Evolutionary conservation across 1,284 basidiomycete genomes (phyloP).

Genomic region (Ceratobasidium sp.): DNA sequence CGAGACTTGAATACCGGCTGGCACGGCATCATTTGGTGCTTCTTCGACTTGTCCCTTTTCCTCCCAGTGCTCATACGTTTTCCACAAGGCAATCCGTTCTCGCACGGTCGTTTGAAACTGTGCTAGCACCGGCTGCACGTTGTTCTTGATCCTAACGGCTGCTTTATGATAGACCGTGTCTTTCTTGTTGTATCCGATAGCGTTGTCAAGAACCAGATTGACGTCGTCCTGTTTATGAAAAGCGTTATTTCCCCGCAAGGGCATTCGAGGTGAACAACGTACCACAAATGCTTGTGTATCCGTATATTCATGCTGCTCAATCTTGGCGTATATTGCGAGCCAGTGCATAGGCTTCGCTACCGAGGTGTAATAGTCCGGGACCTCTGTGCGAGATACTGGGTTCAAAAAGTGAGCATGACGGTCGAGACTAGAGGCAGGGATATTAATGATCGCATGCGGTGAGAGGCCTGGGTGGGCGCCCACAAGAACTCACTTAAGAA

Average conservation of each 20-base stretch:
- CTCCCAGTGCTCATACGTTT: neutral
- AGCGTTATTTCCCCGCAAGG: neutral
- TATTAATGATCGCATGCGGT: slow-evolving; percentile 23
- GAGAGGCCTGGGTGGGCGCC: neutral
- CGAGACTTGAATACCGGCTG: neutral
- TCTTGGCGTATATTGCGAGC: slow-evolving; percentile 81
- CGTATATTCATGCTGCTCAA: slow-evolving; percentile 84
- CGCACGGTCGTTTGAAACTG: slow-evolving; percentile 62
- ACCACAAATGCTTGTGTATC: slow-evolving; percentile 83
- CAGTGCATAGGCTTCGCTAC: slow-evolving; percentile 93
- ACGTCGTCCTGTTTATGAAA: slow-evolving; percentile 77
- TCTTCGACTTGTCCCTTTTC: slow-evolving; percentile 19
- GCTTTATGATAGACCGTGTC: slow-evolving; percentile 80
- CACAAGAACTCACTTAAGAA: slow-evolving; percentile 70
- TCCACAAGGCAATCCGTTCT: slow-evolving; percentile 20
- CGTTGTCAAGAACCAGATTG: slow-evolving; percentile 86
- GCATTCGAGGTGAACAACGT: slow-evolving; percentile 48
- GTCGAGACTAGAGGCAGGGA: slow-evolving; percentile 70
- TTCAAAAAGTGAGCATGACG: slow-evolving; percentile 80
- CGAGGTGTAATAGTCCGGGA: slow-evolving; percentile 93
- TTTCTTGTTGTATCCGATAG: slow-evolving; percentile 86
- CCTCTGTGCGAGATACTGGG: slow-evolving; percentile 82
- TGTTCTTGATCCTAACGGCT: slow-evolving; percentile 76
- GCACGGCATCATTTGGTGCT: neutral
- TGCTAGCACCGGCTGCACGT: slow-evolving; percentile 70